phyloP scores from a whole-genome alignment of 2,329 filamentous ascomycete genomes.

The Colletotrichum echinochloae region DNA sequence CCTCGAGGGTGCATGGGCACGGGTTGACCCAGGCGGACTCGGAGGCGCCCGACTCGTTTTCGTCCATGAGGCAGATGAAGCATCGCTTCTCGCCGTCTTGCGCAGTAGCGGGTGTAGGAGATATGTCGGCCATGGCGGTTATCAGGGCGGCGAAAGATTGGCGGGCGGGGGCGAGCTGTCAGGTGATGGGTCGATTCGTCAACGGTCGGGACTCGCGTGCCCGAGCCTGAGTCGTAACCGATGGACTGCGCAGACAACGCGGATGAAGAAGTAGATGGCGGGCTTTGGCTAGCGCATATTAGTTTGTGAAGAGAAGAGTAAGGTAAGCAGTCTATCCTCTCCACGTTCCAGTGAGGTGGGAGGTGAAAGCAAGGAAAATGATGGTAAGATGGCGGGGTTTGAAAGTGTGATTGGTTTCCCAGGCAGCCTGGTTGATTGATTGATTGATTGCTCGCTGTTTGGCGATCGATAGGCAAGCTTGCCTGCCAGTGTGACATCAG shows the following conservation, averaged over 20 bases:
- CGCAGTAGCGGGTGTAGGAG: neutral
- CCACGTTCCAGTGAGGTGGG: neutral
- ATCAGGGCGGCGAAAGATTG: neutral
- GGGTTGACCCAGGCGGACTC: conserved; percentile 80
- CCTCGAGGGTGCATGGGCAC: conserved; percentile 89
- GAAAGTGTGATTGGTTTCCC: neutral
- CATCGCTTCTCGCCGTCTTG: conserved; percentile 55
- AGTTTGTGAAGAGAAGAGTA: neutral
- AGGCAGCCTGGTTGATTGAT: neutral
- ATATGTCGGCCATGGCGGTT: conserved; percentile 10
- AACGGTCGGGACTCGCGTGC: neutral
- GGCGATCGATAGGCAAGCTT: conserved; percentile 3
- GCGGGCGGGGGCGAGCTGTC: neutral
- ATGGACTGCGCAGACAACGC: neutral
- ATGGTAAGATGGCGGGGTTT: neutral
- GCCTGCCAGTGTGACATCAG: conserved; percentile 17
- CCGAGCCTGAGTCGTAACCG: neutral
- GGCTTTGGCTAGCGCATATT: conserved; percentile 11
- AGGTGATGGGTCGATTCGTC: neutral
- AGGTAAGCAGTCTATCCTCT: neutral
- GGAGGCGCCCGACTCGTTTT: conserved; percentile 61
- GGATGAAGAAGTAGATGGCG: neutral
- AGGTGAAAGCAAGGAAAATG: neutral
- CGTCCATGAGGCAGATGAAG: conserved; percentile 73
- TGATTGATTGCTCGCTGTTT: neutral